Percentiles rank a stretch among this genome's conserved stretches.
These are phyloP conservation scores for Volvox reticuliferus DNA, from an alignment of 139 green algal genomes.

Conservation along the genomic window DNA sequence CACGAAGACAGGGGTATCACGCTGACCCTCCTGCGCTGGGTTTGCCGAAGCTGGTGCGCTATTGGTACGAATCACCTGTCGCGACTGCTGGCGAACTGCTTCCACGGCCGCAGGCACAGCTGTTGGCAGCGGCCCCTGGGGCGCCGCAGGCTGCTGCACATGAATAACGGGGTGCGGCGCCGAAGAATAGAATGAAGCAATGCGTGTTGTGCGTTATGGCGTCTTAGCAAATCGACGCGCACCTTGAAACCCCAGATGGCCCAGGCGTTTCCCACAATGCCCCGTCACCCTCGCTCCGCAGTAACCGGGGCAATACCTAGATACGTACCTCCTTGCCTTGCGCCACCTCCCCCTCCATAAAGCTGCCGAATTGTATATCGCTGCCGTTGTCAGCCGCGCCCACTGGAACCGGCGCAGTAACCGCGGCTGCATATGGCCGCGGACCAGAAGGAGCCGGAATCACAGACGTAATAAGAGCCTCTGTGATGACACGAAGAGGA, in stretches of 20 bases:
- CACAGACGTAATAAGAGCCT: background rate
- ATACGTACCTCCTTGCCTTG: slow-evolving; percentile 25
- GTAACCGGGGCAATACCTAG: background rate
- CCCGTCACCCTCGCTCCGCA: background rate
- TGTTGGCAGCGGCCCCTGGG: slow-evolving; percentile 31
- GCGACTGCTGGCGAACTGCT: slow-evolving; percentile 28
- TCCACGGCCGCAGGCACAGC: slow-evolving; percentile 44
- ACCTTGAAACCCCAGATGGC: background rate
- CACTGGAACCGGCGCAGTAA: background rate
- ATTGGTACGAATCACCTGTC: slow-evolving; percentile 37
- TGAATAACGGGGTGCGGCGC: background rate
- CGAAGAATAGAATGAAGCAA: background rate
- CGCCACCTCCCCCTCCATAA: slow-evolving; percentile 37
- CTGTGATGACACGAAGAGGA: background rate
- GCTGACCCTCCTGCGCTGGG: slow-evolving; percentile 28
- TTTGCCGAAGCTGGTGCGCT: slow-evolving; percentile 30
- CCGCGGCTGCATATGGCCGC: background rate
- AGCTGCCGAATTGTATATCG: slow-evolving; percentile 49
- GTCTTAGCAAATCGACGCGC: background rate
- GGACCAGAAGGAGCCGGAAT: background rate
- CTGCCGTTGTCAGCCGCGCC: background rate
- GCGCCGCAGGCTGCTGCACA: slow-evolving; percentile 36
- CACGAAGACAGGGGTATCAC: background rate
- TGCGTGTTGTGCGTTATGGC: background rate
- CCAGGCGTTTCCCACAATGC: background rate